Evolutionary conservation across 2,329 filamentous ascomycete species (phyloP), one percentile per base, ranked within the genome.

Genomic region (Dactylellina haptotyla): DNA sequence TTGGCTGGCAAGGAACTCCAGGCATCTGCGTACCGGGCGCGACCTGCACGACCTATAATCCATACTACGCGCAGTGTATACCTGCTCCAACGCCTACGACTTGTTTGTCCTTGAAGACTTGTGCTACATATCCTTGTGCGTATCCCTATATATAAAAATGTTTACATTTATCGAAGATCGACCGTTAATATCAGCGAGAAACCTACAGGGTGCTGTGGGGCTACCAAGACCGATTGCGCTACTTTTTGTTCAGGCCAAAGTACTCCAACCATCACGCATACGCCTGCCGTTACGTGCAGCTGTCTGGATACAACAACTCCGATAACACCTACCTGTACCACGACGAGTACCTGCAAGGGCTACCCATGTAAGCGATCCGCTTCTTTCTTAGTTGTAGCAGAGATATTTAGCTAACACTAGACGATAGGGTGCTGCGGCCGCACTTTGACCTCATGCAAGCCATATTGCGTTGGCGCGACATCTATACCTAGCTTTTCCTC

Each of bases 41-140:
- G 18, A 25, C 26, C 8, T 67, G 63, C 45, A 41, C 53, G 10
- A 67, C 63, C 14, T 69, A 53, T 9, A 69, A 69, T 50, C 18
- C 64, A 3, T 69, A 69, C 48, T 69, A 69, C 20, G 56, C 56
- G 5, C 56, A 62, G 26, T 69, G 64, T 41, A 39, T 62, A 10
- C 56, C 64, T 0, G 48, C 28, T 20, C 20, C 34, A 8, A 28
- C 54, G 6, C 20, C 30, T 8, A 37, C 57, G 16, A 50, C 57
- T n/a, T n/a, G n/a, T n/a, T n/a, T n/a, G n/a, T n/a, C 46, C 3
- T 3, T 28, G 39, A 62, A 23, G 20, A 62, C 45, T 39, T 62
- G 58, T 16, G 12, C 30, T 14, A 18, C 45, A 4, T 51, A 51
- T 37, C 45, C 32, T 14, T 62, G 56, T 59, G 25, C 4, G 41